Evolutionary conservation across 2,329 filamentous ascomycete species (phyloP).

Genomic region (Aspergillus sp.): DNA sequence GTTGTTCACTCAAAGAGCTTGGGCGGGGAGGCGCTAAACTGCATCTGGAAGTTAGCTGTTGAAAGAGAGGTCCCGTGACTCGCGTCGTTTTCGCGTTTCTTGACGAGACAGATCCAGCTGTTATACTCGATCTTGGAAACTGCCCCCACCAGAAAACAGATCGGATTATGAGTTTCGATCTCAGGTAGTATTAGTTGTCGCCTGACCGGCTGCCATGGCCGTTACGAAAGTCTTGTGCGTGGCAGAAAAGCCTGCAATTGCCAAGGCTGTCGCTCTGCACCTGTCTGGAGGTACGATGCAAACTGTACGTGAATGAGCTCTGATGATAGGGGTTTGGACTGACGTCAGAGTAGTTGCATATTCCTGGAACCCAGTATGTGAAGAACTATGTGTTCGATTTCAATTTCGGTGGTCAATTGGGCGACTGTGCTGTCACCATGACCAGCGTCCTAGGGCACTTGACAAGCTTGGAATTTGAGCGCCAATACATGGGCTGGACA

Average conservation of each 20-base stretch:
- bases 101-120: neutral
- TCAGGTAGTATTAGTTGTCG: neutral
- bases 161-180: neutral
- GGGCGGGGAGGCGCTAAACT: conserved; percentile 2
- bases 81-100: conserved; percentile 21
- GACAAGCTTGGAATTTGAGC: conserved; percentile 73
- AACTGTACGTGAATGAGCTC: conserved; percentile 56
- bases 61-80: conserved; percentile 12
- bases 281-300: conserved; percentile 73
- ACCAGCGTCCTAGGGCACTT: conserved; percentile 90
- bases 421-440: conserved; percentile 82
- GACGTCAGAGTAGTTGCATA: conserved; percentile 58
- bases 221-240: conserved; percentile 66
- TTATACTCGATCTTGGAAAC: neutral
- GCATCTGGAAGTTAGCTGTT: neutral
- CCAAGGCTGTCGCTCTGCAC: conserved; percentile 89
- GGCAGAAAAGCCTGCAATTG: conserved; percentile 89
- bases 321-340: conserved; percentile 14
- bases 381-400: conserved; percentile 95
- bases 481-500: conserved; percentile 74
- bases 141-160: neutral
- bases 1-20: neutral
- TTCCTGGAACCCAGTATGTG: conserved; percentile 70
- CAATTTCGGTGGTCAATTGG: conserved; percentile 79
- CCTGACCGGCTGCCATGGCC: conserved; percentile 12